Evolutionary conservation across 768 basidiomycete genomes (phyloP).

Genomic region (Suillus subaureus): DNA sequence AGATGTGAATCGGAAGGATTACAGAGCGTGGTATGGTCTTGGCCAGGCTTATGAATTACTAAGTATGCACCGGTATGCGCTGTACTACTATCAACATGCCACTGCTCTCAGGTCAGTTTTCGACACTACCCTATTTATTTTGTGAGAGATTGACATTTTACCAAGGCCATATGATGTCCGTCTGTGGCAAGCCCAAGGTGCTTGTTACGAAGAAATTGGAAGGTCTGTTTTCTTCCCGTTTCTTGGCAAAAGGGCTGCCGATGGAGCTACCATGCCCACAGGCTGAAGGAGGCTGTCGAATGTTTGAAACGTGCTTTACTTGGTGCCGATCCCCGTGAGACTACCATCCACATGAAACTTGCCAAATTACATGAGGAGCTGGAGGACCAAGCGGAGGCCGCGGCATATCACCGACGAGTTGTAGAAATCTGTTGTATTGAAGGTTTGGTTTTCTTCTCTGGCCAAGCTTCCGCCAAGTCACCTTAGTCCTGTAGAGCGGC

Average conservation of each 20-base stretch:
- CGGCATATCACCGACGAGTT: slow-evolving; percentile 79
- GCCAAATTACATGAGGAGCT: slow-evolving; percentile 71
- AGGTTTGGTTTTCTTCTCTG: slow-evolving; percentile 37
- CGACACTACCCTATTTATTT: slow-evolving; percentile 3
- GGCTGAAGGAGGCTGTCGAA: slow-evolving; percentile 86
- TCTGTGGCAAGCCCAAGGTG: slow-evolving; percentile 93
- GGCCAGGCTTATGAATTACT: slow-evolving; percentile 97
- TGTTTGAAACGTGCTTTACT: slow-evolving; percentile 90
- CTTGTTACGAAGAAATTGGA: slow-evolving; percentile 91
- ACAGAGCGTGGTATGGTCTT: slow-evolving; percentile 97
- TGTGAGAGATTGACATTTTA: slow-evolving; percentile 5
- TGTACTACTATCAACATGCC: slow-evolving; percentile 96
- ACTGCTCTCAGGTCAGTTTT: slow-evolving; percentile 79
- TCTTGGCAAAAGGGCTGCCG: slow-evolving; percentile 2
- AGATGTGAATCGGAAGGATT: slow-evolving; percentile 98
- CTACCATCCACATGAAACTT: slow-evolving; percentile 68
- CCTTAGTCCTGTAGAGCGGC: slow-evolving; percentile 50
- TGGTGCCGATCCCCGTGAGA: slow-evolving; percentile 77
- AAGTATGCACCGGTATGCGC: slow-evolving; percentile 95
- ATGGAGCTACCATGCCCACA: slow-evolving; percentile 33
- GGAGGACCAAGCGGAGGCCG: slow-evolving; percentile 68
- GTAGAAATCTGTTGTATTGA: slow-evolving; percentile 62
- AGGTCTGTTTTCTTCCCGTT: slow-evolving; percentile 48
- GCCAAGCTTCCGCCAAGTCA: slow-evolving; percentile 13
- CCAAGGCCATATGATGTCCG: slow-evolving; percentile 91